phyloP scores from a whole-genome alignment of 495 filamentous ascomycete species.

The Aspergillus haitiensis region DNA sequence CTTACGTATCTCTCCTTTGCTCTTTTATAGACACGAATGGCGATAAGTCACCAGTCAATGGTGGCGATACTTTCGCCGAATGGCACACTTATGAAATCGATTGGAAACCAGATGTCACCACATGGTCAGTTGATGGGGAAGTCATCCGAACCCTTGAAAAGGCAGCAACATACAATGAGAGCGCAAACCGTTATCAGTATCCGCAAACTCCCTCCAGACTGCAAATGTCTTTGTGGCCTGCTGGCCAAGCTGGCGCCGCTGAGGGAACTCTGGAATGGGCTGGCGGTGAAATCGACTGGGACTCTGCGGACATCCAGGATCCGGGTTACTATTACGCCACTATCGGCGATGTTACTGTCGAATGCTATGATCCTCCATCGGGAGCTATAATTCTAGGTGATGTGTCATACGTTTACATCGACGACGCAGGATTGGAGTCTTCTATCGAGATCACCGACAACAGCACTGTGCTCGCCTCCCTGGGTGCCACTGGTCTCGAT shows the following conservation, averaged over 20 bases:
- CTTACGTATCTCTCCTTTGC: background rate
- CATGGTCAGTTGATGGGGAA: slow-evolving; percentile 81
- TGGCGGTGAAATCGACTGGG: slow-evolving; percentile 87
- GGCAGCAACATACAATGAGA: slow-evolving; percentile 80
- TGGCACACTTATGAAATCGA: slow-evolving; percentile 91
- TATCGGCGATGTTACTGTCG: slow-evolving; percentile 71
- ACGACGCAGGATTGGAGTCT: slow-evolving; percentile 64
- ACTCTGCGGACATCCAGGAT: slow-evolving; percentile 73
- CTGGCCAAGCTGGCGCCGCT: slow-evolving; percentile 74
- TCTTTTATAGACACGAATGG: slow-evolving; percentile 63
- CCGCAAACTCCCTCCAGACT: slow-evolving; percentile 93
- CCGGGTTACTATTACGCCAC: slow-evolving; percentile 87
- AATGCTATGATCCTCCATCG: slow-evolving; percentile 77
- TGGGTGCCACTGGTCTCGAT: slow-evolving; percentile 74
- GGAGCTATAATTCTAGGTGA: slow-evolving; percentile 59
- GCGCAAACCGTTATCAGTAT: slow-evolving; percentile 77
- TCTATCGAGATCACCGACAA: slow-evolving; percentile 75
- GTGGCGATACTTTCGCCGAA: slow-evolving; percentile 68
- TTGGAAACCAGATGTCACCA: slow-evolving; percentile 82
- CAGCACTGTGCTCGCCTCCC: slow-evolving; percentile 72
- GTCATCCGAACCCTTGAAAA: slow-evolving; percentile 71
- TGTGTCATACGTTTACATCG: slow-evolving; percentile 74
- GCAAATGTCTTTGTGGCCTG: slow-evolving; percentile 95
- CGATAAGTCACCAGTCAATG: slow-evolving; percentile 63
- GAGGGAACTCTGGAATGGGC: slow-evolving; percentile 89